A percentile compares a stretch with the other conserved stretches of the same genome.
Evolutionary conservation across 768 basidiomycete genomes (phyloP).

Genomic region (Pholiota molesta): DNA sequence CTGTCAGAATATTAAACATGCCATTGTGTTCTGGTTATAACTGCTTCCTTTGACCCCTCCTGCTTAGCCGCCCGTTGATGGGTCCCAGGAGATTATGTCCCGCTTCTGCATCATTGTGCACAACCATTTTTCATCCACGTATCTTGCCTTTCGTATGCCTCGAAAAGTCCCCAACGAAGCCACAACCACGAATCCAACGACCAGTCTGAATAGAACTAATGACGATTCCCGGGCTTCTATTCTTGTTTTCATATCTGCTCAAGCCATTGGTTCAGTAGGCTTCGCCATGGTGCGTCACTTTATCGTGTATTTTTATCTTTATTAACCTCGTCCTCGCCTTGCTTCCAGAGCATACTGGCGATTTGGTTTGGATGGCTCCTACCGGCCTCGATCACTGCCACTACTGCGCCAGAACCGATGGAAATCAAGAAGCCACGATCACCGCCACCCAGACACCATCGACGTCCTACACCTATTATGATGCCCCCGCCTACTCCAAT

Average conservation of each 20-base stretch:
- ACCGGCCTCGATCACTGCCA: conserved; percentile 23
- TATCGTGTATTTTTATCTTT: not conserved
- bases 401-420: conserved; percentile 13
- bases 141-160: conserved; percentile 22
- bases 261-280: conserved; percentile 34
- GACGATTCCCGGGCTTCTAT: conserved; percentile 22
- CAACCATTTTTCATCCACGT: conserved; percentile 16
- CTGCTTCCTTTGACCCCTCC: conserved; percentile 10
- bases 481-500: conserved; percentile 16
- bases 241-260: conserved; percentile 37
- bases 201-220: conserved; percentile 10
- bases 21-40: conserved; percentile 24
- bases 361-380: conserved; percentile 46
- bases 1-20: conserved; percentile 28
- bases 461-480: conserved; percentile 9
- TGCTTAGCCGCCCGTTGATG: conserved; percentile 10
- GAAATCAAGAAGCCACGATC: conserved; percentile 19
- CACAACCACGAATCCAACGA: conserved; percentile 10
- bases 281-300: conserved; percentile 40
- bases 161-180: conserved; percentile 18
- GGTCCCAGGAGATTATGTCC: conserved; percentile 16
- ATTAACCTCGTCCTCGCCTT: conserved; percentile 10
- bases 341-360: conserved; percentile 43
- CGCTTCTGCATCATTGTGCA: conserved; percentile 8
- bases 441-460: conserved; percentile 15